A percentile compares a stretch with the other conserved stretches of the same genome.
Conservation (phyloP, 352 stramenopile species). For the Albugo laibachii region DNA sequence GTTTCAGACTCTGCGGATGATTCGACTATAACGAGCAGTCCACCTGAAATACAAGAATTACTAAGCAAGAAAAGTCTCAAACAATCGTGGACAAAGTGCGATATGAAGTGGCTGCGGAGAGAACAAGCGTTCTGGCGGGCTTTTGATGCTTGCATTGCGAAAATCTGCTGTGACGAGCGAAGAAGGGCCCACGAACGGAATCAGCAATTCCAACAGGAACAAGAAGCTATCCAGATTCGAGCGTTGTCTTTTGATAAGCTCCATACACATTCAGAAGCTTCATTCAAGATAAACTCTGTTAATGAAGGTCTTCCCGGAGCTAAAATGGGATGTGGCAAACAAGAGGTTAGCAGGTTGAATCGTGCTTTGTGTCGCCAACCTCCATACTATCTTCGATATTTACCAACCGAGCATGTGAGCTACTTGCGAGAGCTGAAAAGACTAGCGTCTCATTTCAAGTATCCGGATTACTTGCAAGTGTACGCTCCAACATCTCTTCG, state of each 20-base stretch:
- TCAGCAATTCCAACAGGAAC: constrained; percentile 31
- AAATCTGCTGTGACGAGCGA: constrained; percentile 39
- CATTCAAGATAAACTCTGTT: constrained; percentile 10
- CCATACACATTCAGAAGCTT: constrained; percentile 14
- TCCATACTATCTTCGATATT: constrained; percentile 51
- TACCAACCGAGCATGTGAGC: constrained; percentile 38
- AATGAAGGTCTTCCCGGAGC: constrained; percentile 37
- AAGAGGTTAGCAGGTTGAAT: constrained; percentile 34
- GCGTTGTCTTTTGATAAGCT: constrained; percentile 33
- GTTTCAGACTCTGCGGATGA: constrained; percentile 7
- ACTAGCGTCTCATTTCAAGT: constrained; percentile 30
- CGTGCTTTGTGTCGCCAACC: constrained; percentile 34
- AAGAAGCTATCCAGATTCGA: constrained; percentile 23
- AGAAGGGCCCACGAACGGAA: constrained; percentile 30
- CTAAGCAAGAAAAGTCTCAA: background rate
- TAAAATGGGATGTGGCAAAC: constrained; percentile 12
- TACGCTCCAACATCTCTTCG: constrained; percentile 38
- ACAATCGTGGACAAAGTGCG: background rate
- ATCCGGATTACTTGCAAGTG: constrained; percentile 27
- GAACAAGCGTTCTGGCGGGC: constrained; percentile 55
- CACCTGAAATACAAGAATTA: constrained; percentile 4
- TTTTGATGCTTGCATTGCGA: constrained; percentile 47
- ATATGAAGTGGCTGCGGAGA: constrained; percentile 12
- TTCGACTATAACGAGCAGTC: constrained; percentile 5
- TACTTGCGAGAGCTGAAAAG: constrained; percentile 33